A percentile compares a stretch with the other conserved stretches of the same genome.
Conservation (phyloP, 2,329 filamentous ascomycete species). For the Aspergillus texensis region DNA sequence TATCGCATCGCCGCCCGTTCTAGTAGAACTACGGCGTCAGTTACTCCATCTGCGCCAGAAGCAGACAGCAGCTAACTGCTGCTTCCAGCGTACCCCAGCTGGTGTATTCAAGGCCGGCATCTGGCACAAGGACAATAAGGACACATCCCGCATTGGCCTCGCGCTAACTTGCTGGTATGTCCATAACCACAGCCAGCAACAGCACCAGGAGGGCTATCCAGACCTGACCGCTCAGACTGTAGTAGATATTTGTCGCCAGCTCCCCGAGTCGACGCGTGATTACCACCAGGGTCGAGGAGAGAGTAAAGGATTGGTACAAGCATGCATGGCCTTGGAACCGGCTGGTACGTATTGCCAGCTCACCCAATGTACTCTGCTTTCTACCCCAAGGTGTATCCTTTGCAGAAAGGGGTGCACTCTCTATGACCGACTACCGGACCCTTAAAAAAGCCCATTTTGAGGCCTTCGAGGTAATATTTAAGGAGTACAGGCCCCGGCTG, state of each 20-base stretch:
- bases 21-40: conserved; percentile 7
- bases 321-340: conserved; percentile 11
- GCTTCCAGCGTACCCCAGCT: neutral
- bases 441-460: conserved; percentile 10
- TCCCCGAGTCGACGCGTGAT: neutral
- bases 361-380: conserved; percentile 11
- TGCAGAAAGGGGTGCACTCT: neutral
- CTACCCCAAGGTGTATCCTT: conserved; percentile 12
- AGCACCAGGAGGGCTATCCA: neutral
- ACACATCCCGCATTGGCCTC: conserved; percentile 10
- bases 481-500: conserved; percentile 4
- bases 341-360: conserved; percentile 1
- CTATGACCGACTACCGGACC: conserved; percentile 12
- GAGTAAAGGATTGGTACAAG: conserved; percentile 4
- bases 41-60: conserved; percentile 7
- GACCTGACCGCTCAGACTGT: conserved; percentile 5
- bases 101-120: conserved; percentile 10
- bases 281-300: neutral
- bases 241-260: neutral
- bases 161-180: conserved; percentile 10
- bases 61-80: neutral
- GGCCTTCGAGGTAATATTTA: conserved; percentile 4
- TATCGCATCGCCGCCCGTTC: conserved; percentile 10
- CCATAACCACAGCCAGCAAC: conserved; percentile 6
- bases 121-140: conserved; percentile 8